A percentile compares a stretch with the other conserved stretches of the same genome.
These are phyloP conservation scores for Fomitiporia mediterranea DNA, from an alignment of 1,284 basidiomycete species.

Conservation along the genomic window DNA sequence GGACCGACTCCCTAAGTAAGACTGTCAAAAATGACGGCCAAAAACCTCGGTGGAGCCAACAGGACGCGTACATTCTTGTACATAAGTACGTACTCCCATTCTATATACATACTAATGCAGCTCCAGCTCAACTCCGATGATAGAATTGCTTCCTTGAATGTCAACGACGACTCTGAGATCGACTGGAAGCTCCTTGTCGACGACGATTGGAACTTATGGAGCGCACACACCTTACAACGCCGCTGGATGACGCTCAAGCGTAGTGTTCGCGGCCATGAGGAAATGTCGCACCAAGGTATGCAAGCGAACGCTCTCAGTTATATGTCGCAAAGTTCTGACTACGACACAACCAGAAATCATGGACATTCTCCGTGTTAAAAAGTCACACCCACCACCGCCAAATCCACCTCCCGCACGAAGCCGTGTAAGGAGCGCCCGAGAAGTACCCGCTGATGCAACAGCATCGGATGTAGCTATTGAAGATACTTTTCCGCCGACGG, in stretches of 20 bases:
- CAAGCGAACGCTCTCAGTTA: constrained; percentile 12
- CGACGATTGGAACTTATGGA: constrained; percentile 77
- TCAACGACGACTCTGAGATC: constrained; percentile 77
- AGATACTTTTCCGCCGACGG: background rate
- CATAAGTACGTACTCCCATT: constrained; percentile 72
- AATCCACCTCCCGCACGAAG: constrained; percentile 35
- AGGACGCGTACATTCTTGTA: constrained; percentile 73
- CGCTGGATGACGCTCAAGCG: constrained; percentile 76
- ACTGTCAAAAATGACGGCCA: constrained; percentile 64
- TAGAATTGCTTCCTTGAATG: constrained; percentile 68
- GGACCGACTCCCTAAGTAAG: constrained; percentile 71
- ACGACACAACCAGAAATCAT: constrained; percentile 54
- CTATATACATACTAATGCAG: constrained; percentile 1
- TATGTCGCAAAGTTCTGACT: background rate
- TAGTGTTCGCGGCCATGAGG: constrained; percentile 65
- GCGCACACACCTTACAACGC: constrained; percentile 67
- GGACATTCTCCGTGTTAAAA: constrained; percentile 70
- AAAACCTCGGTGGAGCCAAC: constrained; percentile 65
- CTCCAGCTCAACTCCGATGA: constrained; percentile 9
- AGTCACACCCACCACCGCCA: constrained; percentile 50
- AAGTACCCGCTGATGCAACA: constrained; percentile 29
- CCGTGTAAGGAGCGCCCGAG: constrained; percentile 50
- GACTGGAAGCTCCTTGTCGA: constrained; percentile 76
- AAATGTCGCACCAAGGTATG: constrained; percentile 72
- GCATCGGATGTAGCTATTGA: constrained; percentile 3